These are phyloP conservation scores for Talaromyces nanjingensis DNA, from an alignment of 495 filamentous ascomycete species.

Conservation along the genomic window DNA sequence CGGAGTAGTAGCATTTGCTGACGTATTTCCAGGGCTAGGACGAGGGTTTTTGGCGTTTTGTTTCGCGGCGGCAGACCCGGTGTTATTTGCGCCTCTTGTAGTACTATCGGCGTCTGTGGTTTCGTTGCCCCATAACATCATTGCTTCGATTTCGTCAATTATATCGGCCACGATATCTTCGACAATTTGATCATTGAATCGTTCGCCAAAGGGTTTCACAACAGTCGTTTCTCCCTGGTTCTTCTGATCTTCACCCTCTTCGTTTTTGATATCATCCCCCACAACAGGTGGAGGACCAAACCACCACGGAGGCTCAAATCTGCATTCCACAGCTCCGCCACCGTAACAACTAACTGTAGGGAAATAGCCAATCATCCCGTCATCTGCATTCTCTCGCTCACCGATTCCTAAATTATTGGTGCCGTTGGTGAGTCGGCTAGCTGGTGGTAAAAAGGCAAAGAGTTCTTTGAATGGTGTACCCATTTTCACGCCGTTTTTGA, in stretches of 20 bases:
- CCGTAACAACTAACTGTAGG: conserved; percentile 88
- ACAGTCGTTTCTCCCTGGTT: conserved; percentile 12
- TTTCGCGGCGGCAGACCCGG: conserved; percentile 9
- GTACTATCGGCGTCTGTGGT: conserved; percentile 28
- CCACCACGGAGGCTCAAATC: conserved; percentile 90
- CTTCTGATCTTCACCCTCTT: conserved; percentile 2
- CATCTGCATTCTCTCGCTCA: conserved; percentile 76
- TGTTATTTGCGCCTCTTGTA: conserved; percentile 22
- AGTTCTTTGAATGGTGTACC: conserved; percentile 86
- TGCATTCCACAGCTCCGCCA: conserved; percentile 83
- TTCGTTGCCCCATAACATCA: conserved; percentile 40
- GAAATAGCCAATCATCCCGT: conserved; percentile 91
- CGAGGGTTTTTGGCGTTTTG: not conserved
- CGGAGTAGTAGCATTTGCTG: not conserved
- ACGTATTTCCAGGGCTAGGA: not conserved
- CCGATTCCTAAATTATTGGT: conserved; percentile 63
- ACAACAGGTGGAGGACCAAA: conserved; percentile 54
- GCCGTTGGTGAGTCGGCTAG: conserved; percentile 55
- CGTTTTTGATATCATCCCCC: conserved; percentile 13
- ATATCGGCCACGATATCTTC: conserved; percentile 92
- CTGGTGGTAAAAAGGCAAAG: conserved; percentile 86
- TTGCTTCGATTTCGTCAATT: conserved; percentile 76
- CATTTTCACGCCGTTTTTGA: conserved; percentile 82
- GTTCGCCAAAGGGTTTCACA: conserved; percentile 60
- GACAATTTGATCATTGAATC: conserved; percentile 90